phyloP scores from a whole-genome alignment of 768 basidiomycete genomes.

The Daedaleopsis nitida region DNA sequence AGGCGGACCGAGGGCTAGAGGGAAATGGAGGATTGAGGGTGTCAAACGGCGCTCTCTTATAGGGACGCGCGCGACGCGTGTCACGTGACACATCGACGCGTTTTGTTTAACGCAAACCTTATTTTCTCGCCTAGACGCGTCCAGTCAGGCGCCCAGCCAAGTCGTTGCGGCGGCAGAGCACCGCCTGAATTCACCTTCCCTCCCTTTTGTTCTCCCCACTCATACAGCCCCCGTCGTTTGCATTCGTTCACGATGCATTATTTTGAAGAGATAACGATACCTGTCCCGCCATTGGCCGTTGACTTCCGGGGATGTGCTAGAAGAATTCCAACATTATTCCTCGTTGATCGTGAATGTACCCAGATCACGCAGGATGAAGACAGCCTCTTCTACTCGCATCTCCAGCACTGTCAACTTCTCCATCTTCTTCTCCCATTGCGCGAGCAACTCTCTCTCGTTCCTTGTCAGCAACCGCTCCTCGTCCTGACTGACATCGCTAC shows the following conservation, averaged over 20 bases:
- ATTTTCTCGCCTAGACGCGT: slow-evolving; percentile 20
- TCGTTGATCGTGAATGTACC: slow-evolving; percentile 49
- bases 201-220: too few species aligned
- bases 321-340: slow-evolving; percentile 33
- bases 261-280: too few species aligned
- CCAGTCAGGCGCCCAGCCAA: slow-evolving; percentile 9
- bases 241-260: too few species aligned
- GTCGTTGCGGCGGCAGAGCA: background rate
- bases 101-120: slow-evolving; percentile 33
- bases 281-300: too few species aligned
- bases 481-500: slow-evolving; percentile 83
- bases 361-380: slow-evolving; percentile 89
- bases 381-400: slow-evolving; percentile 82
- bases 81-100: slow-evolving; percentile 33
- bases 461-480: slow-evolving; percentile 61
- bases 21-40: slow-evolving; percentile 10
- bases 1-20: slow-evolving; percentile 5
- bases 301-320: too few species aligned
- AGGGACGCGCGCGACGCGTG: slow-evolving; percentile 27
- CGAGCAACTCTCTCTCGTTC: slow-evolving; percentile 74
- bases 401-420: slow-evolving; percentile 79
- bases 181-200: background rate
- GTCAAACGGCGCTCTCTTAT: slow-evolving; percentile 24
- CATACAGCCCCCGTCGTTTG: too few species aligned
- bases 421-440: slow-evolving; percentile 72